These are phyloP conservation scores for Madurella fahalii DNA, from an alignment of 2,329 filamentous ascomycete species.

Conservation along the genomic window DNA sequence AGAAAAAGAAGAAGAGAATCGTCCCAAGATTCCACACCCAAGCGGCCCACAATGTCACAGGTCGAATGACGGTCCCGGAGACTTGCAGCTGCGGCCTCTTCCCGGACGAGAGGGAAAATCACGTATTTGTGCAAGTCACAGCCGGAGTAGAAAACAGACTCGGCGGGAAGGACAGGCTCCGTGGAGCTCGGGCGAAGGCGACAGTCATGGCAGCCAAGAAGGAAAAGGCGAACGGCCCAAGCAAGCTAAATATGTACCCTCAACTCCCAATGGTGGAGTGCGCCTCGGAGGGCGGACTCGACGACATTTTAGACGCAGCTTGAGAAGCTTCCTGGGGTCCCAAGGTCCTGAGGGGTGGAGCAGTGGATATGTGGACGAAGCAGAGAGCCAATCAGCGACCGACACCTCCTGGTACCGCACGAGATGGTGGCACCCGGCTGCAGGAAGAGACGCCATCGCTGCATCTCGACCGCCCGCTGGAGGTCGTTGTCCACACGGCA, in stretches of 20 bases:
- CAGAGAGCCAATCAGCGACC: conserved; percentile 19
- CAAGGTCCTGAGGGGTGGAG: conserved; percentile 15
- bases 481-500: conserved; percentile 9
- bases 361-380: conserved; percentile 16
- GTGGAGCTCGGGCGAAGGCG: conserved; percentile 4
- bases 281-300: conserved; percentile 7
- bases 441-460: conserved; percentile 23
- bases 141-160: not conserved
- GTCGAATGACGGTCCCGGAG: not conserved
- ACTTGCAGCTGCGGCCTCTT: not conserved
- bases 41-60: not conserved
- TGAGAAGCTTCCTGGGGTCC: conserved; percentile 5
- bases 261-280: not conserved
- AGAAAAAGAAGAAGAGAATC: not conserved
- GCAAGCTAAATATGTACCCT: conserved; percentile 4
- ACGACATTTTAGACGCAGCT: conserved; percentile 7
- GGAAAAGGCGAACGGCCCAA: not conserved
- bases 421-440: conserved; percentile 18
- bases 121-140: not conserved
- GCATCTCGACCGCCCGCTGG: conserved; percentile 21
- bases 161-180: conserved; percentile 4
- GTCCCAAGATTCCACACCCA: not conserved
- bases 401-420: conserved; percentile 12
- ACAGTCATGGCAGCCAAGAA: conserved; percentile 9
- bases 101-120: not conserved